phyloP scores from a whole-genome alignment of 2,329 filamentous ascomycete species.

The Sporothrix humicola region DNA sequence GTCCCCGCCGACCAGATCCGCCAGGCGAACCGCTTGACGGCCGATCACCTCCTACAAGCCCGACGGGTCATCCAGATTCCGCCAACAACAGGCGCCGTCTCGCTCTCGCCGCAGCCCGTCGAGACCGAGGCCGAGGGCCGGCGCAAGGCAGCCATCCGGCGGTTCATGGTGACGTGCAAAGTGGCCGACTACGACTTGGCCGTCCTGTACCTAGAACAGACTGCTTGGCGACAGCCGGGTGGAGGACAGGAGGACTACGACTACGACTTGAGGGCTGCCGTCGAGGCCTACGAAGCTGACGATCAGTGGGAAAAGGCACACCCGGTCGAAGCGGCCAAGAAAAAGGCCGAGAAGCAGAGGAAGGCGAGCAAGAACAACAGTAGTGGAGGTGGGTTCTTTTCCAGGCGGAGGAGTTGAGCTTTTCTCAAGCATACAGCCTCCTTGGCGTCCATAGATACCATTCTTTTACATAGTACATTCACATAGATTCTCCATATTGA shows the following conservation, averaged over 20 bases:
- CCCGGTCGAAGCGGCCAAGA: conserved; percentile 52
- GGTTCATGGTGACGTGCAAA: conserved; percentile 81
- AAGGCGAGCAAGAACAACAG: conserved; percentile 38
- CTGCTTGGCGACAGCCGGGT: not conserved
- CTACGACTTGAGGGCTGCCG: conserved; percentile 69
- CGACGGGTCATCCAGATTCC: conserved; percentile 75
- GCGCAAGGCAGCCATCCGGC: conserved; percentile 71
- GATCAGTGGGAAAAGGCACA: conserved; percentile 77
- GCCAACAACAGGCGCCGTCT: not conserved
- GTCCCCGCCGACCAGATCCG: conserved; percentile 69
- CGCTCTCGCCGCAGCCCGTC: conserved; percentile 70
- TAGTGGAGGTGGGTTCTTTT: conserved; percentile 30
- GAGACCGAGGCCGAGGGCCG: conserved; percentile 76
- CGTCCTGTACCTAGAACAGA: conserved; percentile 69
- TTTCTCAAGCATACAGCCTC: not conserved
- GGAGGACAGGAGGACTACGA: conserved; percentile 54
- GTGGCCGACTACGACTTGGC: conserved; percentile 78
- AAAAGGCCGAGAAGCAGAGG: conserved; percentile 36
- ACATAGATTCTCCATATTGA: not conserved
- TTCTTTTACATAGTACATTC: not conserved
- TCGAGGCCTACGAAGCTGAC: conserved; percentile 70
- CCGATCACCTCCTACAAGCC: conserved; percentile 72
- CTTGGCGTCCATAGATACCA: not conserved
- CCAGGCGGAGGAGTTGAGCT: not conserved
- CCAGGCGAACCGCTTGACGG: conserved; percentile 67